Conservation (phyloP, 192 early-diverging fungal genomes). For the Chytriomyces sp. region DNA sequence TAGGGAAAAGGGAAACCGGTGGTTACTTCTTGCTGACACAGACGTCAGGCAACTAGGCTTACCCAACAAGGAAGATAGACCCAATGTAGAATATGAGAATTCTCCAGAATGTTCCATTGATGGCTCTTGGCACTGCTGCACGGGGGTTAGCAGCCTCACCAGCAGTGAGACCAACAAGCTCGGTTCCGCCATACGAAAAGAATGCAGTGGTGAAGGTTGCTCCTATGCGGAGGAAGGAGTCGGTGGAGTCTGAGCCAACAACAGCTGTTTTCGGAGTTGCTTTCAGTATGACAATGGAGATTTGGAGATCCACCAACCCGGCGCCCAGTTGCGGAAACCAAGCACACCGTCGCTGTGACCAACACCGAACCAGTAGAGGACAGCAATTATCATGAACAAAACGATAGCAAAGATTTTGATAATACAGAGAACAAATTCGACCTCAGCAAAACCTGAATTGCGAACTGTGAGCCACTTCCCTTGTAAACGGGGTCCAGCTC, state of each 20-base stretch:
- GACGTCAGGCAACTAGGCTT: no score
- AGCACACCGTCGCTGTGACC: constrained; percentile 45
- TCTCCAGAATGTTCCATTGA: constrained; percentile 71
- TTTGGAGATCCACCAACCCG: constrained; percentile 14
- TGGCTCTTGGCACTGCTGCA: constrained; percentile 38
- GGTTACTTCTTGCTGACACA: no score
- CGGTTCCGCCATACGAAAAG: constrained; percentile 51
- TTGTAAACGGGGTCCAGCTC: no score
- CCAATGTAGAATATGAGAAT: constrained; percentile 74
- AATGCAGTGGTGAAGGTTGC: constrained; percentile 73
- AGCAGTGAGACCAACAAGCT: constrained; percentile 85
- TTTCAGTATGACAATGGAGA: neutral
- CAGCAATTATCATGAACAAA: constrained; percentile 80
- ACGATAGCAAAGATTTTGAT: constrained; percentile 83
- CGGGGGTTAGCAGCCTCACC: constrained; percentile 85
- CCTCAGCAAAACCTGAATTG: constrained; percentile 64
- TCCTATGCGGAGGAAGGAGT: constrained; percentile 53
- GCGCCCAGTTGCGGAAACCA: constrained; percentile 47
- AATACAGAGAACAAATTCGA: constrained; percentile 75
- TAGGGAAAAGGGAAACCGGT: no score
- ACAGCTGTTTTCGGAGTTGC: neutral
- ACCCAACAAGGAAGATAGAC: constrained; percentile 64
- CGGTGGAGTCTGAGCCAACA: neutral
- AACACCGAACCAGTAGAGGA: constrained; percentile 62
- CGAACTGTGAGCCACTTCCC: constrained; percentile 60